Evolutionary conservation across 257 asterid species (phyloP).

Genomic region (Salvia hispanica): DNA sequence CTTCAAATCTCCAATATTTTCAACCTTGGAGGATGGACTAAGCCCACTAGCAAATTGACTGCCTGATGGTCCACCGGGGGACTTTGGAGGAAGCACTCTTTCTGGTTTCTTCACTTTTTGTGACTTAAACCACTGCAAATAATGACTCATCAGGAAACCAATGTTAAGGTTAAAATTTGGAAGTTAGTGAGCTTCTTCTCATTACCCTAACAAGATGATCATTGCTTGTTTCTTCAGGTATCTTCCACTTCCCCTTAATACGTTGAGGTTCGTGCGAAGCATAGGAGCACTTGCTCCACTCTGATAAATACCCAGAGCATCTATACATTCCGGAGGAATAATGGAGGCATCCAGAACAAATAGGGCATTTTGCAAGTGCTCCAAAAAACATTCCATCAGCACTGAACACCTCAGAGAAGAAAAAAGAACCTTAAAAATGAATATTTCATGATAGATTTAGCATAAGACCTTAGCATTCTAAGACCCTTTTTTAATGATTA

Average conservation of each 20-base stretch:
- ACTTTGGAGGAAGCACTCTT: conserved; percentile 63
- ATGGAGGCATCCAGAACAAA: conserved; percentile 76
- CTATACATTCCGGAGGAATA: conserved; percentile 80
- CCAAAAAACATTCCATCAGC: conserved; percentile 98
- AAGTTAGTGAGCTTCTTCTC: conserved; percentile 21
- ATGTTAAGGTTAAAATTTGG: conserved; percentile 19
- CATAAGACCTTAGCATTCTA: background rate
- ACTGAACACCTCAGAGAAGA: conserved; percentile 44
- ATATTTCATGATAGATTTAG: conserved; percentile 15
- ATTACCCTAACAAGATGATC: conserved; percentile 78
- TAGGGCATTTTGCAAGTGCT: conserved; percentile 73
- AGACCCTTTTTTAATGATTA: conserved; percentile 6
- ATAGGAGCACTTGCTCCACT: conserved; percentile 87
- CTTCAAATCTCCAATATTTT: conserved; percentile 62
- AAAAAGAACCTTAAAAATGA: conserved; percentile 23
- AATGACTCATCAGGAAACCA: conserved; percentile 29
- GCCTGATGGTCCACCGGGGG: conserved; percentile 50
- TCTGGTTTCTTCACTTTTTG: conserved; percentile 77
- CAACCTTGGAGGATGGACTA: conserved; percentile 49
- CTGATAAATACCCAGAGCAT: conserved; percentile 82
- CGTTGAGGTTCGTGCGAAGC: conserved; percentile 75
- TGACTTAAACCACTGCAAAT: conserved; percentile 84
- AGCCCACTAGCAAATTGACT: conserved; percentile 41
- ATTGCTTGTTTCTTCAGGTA: conserved; percentile 72
- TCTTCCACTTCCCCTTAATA: conserved; percentile 82